Conservation (phyloP, 139 green algal species). For the Chlamydomonas schloesseri region DNA sequence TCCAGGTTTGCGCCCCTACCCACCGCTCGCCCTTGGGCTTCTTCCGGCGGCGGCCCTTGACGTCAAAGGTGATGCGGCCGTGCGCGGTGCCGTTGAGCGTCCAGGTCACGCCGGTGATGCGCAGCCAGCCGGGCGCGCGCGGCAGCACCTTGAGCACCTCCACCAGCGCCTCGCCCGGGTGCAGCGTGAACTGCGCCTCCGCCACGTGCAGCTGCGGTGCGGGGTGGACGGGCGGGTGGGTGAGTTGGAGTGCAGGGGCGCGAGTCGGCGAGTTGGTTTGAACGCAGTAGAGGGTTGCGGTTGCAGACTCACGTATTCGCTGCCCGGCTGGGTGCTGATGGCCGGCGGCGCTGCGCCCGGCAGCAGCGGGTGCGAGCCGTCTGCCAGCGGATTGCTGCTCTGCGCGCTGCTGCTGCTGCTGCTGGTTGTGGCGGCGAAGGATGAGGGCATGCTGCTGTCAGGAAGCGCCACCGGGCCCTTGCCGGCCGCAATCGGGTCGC, state of each 20-base stretch:
- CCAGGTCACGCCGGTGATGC: conserved; percentile 74
- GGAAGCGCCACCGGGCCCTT: no score
- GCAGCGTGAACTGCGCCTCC: conserved; percentile 47
- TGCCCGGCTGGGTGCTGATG: not conserved
- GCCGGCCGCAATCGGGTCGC: not conserved
- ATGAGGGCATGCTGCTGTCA: no score
- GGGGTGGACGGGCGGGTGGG: not conserved
- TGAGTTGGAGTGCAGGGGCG: no score
- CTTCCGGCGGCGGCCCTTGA: conserved; percentile 58
- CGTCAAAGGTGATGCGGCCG: conserved; percentile 65
- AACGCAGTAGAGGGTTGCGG: no score
- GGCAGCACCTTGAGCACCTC: conserved; percentile 73
- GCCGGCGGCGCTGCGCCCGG: not conserved
- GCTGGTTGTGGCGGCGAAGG: no score
- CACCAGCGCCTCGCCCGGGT: conserved; percentile 53
- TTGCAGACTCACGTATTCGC: conserved; percentile 10
- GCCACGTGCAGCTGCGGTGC: conserved; percentile 28
- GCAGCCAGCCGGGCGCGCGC: conserved; percentile 69
- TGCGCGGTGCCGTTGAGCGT: conserved; percentile 67
- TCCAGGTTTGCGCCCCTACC: not conserved
- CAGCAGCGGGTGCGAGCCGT: conserved; percentile 17
- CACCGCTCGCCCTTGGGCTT: conserved; percentile 64
- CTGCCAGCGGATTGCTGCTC: not conserved
- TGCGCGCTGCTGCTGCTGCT: no score
- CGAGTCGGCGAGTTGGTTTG: no score